These are phyloP conservation scores for Dothistroma septosporum DNA, from an alignment of 2,329 filamentous ascomycete genomes.

Conservation along the genomic window DNA sequence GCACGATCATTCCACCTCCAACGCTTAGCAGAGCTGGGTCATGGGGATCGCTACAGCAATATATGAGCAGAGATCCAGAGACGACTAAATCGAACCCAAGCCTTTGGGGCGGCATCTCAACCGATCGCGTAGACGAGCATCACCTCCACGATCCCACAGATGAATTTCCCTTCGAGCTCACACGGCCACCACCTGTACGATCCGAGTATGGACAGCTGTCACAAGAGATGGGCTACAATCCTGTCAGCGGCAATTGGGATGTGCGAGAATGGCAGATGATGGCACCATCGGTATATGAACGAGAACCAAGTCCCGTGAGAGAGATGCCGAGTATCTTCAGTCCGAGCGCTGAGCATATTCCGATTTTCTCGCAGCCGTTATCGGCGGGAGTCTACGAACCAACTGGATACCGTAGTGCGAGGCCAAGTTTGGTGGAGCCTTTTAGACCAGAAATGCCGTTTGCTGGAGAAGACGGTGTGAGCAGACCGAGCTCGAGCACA, in stretches of 20 bases:
- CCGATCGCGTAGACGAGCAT: background rate
- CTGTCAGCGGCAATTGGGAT: background rate
- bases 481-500: background rate
- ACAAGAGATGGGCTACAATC: background rate
- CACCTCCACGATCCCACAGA: background rate
- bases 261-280: conserved; percentile 1
- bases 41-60: background rate
- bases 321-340: background rate
- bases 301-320: background rate
- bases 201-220: background rate
- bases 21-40: background rate
- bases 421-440: background rate
- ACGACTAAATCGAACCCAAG: background rate
- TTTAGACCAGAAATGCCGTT: background rate
- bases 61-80: background rate
- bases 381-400: background rate
- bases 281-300: background rate
- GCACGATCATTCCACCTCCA: conserved; percentile 6
- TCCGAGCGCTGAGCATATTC: background rate
- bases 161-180: background rate
- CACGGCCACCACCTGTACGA: background rate
- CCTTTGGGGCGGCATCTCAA: conserved; percentile 2
- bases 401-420: background rate
- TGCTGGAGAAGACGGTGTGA: background rate
- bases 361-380: background rate